Conservation (phyloP, 2,329 filamentous ascomycete species). For the Fusarium solani-melongenae region DNA sequence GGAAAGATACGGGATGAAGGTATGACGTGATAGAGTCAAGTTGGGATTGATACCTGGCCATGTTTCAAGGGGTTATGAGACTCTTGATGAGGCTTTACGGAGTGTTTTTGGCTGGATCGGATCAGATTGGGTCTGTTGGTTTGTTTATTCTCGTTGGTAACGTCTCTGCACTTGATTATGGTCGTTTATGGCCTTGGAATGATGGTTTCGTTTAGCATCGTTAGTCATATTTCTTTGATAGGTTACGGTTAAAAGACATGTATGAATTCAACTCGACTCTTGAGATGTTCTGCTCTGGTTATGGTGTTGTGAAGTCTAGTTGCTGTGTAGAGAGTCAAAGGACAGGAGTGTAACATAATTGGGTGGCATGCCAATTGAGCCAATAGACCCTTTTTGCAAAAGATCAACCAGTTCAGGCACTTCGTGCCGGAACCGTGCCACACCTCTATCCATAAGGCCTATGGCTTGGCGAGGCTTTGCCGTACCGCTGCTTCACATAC, state of each 20-base stretch:
- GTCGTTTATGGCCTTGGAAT: not conserved
- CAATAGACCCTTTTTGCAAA: no score
- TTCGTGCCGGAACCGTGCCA: no score
- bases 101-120: not conserved
- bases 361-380: no score
- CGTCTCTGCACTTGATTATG: not conserved
- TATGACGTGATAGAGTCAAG: not conserved
- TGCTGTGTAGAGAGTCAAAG: not conserved
- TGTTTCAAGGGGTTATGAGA: slow-evolving; percentile 9
- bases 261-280: slow-evolving; percentile 18
- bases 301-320: not conserved
- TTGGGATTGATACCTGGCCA: slow-evolving; percentile 27
- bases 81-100: slow-evolving; percentile 11
- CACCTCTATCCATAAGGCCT: no score
- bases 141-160: not conserved
- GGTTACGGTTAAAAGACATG: slow-evolving; percentile 15
- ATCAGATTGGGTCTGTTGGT: not conserved
- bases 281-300: not conserved
- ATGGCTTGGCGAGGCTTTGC: no score
- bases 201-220: not conserved
- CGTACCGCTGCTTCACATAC: no score
- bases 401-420: no score
- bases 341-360: not conserved
- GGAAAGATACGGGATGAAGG: slow-evolving; percentile 1
- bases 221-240: not conserved